Evolutionary conservation across 495 filamentous ascomycete species (phyloP).

Genomic region (Xylaria scruposa): DNA sequence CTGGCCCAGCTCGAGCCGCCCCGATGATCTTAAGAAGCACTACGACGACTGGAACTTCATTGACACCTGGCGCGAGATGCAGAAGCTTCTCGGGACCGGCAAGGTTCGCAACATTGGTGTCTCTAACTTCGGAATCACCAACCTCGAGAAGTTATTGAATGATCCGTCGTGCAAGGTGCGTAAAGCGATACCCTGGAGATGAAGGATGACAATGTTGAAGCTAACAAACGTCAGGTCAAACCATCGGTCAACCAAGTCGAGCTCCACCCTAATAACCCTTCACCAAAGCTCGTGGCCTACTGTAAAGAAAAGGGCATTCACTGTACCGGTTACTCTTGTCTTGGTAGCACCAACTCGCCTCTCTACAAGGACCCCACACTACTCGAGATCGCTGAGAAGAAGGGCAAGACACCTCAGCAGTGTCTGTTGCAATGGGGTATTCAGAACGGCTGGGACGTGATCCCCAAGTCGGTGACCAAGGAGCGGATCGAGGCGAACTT

Average conservation of each 20-base stretch:
- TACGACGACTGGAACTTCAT: conserved; percentile 75
- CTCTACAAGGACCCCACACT: conserved; percentile 68
- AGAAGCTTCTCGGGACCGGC: conserved; percentile 79
- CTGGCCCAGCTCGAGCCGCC: conserved; percentile 68
- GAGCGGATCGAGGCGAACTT: conserved; percentile 69
- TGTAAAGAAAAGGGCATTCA: conserved; percentile 72
- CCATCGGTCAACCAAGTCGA: conserved; percentile 94
- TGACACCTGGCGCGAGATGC: conserved; percentile 85
- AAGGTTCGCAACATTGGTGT: conserved; percentile 85
- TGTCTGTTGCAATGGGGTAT: conserved; percentile 73
- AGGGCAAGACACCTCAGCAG: conserved; percentile 72
- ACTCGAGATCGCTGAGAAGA: conserved; percentile 65
- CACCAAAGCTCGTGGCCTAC: conserved; percentile 79
- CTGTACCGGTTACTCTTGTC: conserved; percentile 70
- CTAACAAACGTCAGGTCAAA: conserved; percentile 65
- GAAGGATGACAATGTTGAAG: conserved; percentile 55
- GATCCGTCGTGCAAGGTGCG: conserved; percentile 57
- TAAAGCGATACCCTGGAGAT: conserved; percentile 51
- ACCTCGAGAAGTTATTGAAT: conserved; percentile 71
- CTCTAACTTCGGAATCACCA: conserved; percentile 74
- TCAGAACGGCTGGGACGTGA: conserved; percentile 74
- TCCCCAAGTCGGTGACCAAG: conserved; percentile 72
- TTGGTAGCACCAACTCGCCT: conserved; percentile 63
- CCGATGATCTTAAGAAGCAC: conserved; percentile 49
- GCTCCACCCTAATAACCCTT: conserved; percentile 82